phyloP scores from a whole-genome alignment of 768 basidiomycete species.

The Saitozyma podzolica region DNA sequence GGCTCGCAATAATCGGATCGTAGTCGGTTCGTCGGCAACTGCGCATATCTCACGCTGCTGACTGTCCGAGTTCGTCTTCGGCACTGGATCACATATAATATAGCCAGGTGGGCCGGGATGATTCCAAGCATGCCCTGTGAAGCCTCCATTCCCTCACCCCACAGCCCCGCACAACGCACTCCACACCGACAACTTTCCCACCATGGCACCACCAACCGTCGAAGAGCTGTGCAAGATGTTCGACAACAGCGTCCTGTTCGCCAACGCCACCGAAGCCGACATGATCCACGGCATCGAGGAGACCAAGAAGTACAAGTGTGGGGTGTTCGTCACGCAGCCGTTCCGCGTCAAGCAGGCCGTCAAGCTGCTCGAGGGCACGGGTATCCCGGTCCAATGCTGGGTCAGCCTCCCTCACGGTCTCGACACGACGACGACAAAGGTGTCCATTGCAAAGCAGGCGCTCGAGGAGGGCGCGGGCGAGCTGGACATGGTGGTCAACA shows the following conservation, averaged over 20 bases:
- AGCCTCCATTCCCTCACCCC: too few relatives aligned
- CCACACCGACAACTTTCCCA: too few relatives aligned
- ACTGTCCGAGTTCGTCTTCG: too few relatives aligned
- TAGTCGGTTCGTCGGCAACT: too few relatives aligned
- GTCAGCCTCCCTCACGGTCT: not conserved
- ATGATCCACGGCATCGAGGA: not conserved
- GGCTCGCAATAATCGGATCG: too few relatives aligned
- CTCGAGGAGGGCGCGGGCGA: conserved; percentile 2
- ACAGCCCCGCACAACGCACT: too few relatives aligned
- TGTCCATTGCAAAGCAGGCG: not conserved
- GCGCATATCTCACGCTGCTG: too few relatives aligned
- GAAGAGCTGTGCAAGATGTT: not conserved
- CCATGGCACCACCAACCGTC: not conserved
- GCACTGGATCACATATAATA: too few relatives aligned
- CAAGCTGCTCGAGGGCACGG: not conserved
- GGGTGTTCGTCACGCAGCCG: not conserved
- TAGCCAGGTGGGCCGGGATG: too few relatives aligned
- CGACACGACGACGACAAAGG: not conserved
- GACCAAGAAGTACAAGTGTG: not conserved
- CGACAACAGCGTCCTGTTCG: not conserved
- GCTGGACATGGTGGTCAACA: conserved; percentile 3
- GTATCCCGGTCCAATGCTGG: not conserved
- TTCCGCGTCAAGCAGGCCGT: not conserved
- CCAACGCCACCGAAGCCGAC: not conserved
- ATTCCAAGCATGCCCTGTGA: too few relatives aligned